phyloP scores from a whole-genome alignment of 2,329 filamentous ascomycete species.

The Catunica adiposa region DNA sequence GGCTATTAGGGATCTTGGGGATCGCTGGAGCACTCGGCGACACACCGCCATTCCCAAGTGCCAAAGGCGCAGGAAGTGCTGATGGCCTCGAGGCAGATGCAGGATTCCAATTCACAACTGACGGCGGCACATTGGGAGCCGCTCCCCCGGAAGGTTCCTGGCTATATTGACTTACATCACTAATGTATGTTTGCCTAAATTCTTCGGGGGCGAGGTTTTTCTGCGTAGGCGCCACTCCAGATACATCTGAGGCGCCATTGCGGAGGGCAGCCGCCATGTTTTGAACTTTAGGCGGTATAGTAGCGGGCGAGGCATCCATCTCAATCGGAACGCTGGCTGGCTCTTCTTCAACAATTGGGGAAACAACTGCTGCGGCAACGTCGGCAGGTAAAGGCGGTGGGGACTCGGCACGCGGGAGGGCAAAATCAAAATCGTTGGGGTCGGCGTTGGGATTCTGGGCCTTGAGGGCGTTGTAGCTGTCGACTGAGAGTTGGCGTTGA shows the following conservation, averaged over 20 bases:
- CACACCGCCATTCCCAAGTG: neutral
- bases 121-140: conserved; percentile 4
- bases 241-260: conserved; percentile 55
- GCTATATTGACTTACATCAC: conserved; percentile 57
- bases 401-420: conserved; percentile 43
- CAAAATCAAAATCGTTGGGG: conserved; percentile 12
- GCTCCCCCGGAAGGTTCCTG: conserved; percentile 29
- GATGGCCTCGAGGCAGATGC: conserved; percentile 24
- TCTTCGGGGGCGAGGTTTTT: conserved; percentile 25
- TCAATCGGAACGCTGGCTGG: conserved; percentile 33
- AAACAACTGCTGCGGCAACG: conserved; percentile 39
- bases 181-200: conserved; percentile 31
- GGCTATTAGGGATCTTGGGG: conserved; percentile 1
- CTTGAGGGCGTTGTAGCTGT: conserved; percentile 20
- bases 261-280: conserved; percentile 21
- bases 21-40: neutral
- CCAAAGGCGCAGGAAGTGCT: conserved; percentile 24
- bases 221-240: conserved; percentile 57
- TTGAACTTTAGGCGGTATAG: conserved; percentile 20
- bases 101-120: conserved; percentile 3
- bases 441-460: conserved; percentile 4
- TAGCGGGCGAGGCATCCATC: conserved; percentile 53
- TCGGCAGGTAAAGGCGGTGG: conserved; percentile 42
- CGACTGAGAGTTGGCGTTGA: conserved; percentile 16
- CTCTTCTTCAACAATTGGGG: conserved; percentile 4